A percentile compares a stretch with the other conserved stretches of the same genome.
These are phyloP conservation scores for Amanita phalloides DNA, from an alignment of 768 basidiomycete species.

Conservation along the genomic window DNA sequence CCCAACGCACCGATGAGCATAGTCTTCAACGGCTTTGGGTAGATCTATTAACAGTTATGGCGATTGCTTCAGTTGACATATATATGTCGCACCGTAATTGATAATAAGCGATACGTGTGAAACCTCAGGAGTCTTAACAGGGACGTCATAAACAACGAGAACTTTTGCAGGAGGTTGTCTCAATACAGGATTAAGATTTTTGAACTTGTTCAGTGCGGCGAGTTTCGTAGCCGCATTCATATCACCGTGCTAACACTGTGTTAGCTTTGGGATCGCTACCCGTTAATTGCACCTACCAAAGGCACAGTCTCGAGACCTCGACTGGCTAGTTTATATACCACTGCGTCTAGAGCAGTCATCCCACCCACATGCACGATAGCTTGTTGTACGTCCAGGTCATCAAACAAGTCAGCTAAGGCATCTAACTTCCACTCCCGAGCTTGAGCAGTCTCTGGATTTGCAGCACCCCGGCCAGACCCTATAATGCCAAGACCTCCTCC, in stretches of 20 bases:
- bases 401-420: constrained; percentile 81
- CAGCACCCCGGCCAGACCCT: constrained; percentile 79
- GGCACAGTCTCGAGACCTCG: constrained; percentile 83
- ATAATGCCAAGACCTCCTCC: constrained; percentile 78
- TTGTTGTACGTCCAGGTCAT: constrained; percentile 73
- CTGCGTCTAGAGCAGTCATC: constrained; percentile 76
- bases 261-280: constrained; percentile 10
- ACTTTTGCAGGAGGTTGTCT: constrained; percentile 62
- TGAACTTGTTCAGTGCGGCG: constrained; percentile 79
- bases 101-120: constrained; percentile 87
- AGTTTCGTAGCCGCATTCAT: constrained; percentile 80
- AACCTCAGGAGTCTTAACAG: constrained; percentile 83
- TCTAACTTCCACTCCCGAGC: constrained; percentile 94
- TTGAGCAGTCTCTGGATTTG: constrained; percentile 74
- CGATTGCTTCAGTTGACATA: neutral
- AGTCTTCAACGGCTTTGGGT: constrained; percentile 94
- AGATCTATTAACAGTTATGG: constrained; percentile 42
- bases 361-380: constrained; percentile 86
- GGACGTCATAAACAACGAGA: constrained; percentile 89
- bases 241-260: constrained; percentile 66
- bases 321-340: constrained; percentile 82
- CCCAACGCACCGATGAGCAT: constrained; percentile 72
- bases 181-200: constrained; percentile 47
- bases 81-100: constrained; percentile 63
- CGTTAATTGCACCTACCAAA: constrained; percentile 43